phyloP scores from a whole-genome alignment of 306 rosid genomes.

The Lupinus albus region DNA sequence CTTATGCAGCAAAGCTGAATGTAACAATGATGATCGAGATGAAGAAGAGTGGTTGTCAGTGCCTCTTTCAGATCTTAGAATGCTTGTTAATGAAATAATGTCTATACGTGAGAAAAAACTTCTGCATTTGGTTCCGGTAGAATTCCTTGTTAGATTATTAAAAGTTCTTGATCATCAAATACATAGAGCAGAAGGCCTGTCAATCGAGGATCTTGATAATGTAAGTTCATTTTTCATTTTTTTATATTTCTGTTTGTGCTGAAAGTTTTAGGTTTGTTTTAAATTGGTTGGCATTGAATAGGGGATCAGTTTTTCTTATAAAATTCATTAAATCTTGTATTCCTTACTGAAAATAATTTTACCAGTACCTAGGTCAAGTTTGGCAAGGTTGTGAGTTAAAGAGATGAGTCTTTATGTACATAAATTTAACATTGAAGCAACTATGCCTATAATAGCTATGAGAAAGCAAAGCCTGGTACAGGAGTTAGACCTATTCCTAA shows the following conservation, averaged over 20 bases:
- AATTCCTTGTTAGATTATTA: slow-evolving; percentile 76
- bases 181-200: slow-evolving; percentile 95
- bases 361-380: slow-evolving; percentile 32
- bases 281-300: slow-evolving; percentile 31
- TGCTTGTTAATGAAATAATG: slow-evolving; percentile 83
- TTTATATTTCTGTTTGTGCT: slow-evolving; percentile 20
- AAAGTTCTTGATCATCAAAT: slow-evolving; percentile 92
- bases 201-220: slow-evolving; percentile 77
- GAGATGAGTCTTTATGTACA: slow-evolving; percentile 10
- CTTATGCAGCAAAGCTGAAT: slow-evolving; percentile 78
- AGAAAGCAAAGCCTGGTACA: slow-evolving; percentile 6
- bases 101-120: slow-evolving; percentile 77
- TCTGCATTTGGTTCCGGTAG: slow-evolving; percentile 77
- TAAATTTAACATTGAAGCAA: slow-evolving; percentile 1
- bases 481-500: slow-evolving; percentile 11
- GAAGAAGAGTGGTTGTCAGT: slow-evolving; percentile 88
- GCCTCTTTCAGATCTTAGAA: slow-evolving; percentile 79
- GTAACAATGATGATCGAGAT: slow-evolving; percentile 70
- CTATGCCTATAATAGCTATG: neutral
- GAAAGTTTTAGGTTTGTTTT: slow-evolving; percentile 19
- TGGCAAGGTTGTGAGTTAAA: slow-evolving; percentile 25
- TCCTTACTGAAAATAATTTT: slow-evolving; percentile 6
- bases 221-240: slow-evolving; percentile 55
- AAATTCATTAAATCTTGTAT: slow-evolving; percentile 22
- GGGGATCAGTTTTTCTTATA: slow-evolving; percentile 12